A percentile compares a stretch with the other conserved stretches of the same genome.
phyloP scores from a whole-genome alignment of 2,329 filamentous ascomycete species.

The Setomelanomma holmii region DNA sequence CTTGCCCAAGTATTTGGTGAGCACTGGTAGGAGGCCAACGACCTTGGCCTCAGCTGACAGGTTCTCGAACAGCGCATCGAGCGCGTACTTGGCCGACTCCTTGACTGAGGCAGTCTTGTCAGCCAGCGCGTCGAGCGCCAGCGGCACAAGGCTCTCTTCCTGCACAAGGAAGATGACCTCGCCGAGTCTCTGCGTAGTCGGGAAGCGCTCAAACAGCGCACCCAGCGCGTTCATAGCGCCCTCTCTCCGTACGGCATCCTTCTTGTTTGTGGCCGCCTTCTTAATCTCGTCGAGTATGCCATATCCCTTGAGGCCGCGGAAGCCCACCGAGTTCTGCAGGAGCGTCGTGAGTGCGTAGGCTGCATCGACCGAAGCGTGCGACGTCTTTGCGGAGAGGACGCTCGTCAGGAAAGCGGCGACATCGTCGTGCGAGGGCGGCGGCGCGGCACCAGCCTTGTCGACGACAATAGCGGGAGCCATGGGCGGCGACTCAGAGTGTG shows the following conservation, averaged over 20 bases:
- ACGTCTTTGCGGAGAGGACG: constrained; percentile 60
- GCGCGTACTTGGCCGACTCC: constrained; percentile 90
- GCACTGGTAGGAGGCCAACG: constrained; percentile 77
- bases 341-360: constrained; percentile 70
- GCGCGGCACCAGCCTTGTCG: constrained; percentile 51
- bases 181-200: constrained; percentile 75
- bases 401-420: constrained; percentile 52
- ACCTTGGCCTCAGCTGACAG: constrained; percentile 84
- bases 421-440: constrained; percentile 56
- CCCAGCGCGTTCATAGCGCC: constrained; percentile 94
- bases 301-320: constrained; percentile 67
- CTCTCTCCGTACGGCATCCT: constrained; percentile 83
- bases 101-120: constrained; percentile 90
- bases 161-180: constrained; percentile 85
- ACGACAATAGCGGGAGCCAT: constrained; percentile 57
- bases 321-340: constrained; percentile 69
- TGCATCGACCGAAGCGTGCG: constrained; percentile 65
- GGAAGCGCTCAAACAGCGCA: constrained; percentile 90
- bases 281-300: constrained; percentile 68
- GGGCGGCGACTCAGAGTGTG: constrained; percentile 59
- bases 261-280: constrained; percentile 91
- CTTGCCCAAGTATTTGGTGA: constrained; percentile 79
- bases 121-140: constrained; percentile 82
- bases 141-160: constrained; percentile 74
- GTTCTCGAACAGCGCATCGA: constrained; percentile 84